These are phyloP conservation scores for Colletotrichum limetticola DNA, from an alignment of 2,329 filamentous ascomycete species.

Conservation along the genomic window DNA sequence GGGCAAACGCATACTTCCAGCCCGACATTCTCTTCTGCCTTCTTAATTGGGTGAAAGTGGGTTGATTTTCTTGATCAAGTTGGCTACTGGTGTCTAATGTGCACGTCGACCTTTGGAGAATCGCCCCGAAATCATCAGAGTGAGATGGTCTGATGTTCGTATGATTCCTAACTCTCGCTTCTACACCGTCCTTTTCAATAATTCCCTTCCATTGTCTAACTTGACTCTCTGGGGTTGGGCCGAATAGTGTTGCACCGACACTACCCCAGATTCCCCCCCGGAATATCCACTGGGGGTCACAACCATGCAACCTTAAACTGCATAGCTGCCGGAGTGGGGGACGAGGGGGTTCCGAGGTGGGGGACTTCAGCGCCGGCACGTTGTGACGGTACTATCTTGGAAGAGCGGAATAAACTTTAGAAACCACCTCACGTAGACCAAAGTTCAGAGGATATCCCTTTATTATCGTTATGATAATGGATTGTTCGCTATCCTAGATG, in stretches of 20 bases:
- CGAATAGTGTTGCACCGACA: neutral
- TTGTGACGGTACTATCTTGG: neutral
- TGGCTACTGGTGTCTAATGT: neutral
- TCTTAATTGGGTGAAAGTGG: neutral
- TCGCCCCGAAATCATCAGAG: accelerated
- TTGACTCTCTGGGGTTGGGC: neutral
- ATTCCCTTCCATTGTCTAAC: neutral
- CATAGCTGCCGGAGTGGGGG: constrained; percentile 25
- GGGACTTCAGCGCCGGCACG: neutral
- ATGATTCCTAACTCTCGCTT: neutral
- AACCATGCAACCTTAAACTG: constrained; percentile 10
- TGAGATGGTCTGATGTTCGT: neutral
- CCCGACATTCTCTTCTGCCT: constrained; percentile 16
- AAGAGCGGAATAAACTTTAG: neutral
- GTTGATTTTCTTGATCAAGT: neutral
- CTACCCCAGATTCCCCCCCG: constrained; percentile 25
- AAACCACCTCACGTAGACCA: neutral
- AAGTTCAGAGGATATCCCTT: neutral
- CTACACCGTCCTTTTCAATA: constrained; percentile 4
- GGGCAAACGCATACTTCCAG: constrained; percentile 38
- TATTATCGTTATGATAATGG: neutral
- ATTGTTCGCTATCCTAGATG: neutral
- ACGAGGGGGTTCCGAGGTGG: constrained; percentile 27
- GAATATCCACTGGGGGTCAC: constrained; percentile 13
- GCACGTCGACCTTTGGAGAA: neutral